Percentiles rank a stretch among this genome's conserved stretches.
Conservation (phyloP, 495 filamentous ascomycete species). For the Astrocystis sublimbata region DNA sequence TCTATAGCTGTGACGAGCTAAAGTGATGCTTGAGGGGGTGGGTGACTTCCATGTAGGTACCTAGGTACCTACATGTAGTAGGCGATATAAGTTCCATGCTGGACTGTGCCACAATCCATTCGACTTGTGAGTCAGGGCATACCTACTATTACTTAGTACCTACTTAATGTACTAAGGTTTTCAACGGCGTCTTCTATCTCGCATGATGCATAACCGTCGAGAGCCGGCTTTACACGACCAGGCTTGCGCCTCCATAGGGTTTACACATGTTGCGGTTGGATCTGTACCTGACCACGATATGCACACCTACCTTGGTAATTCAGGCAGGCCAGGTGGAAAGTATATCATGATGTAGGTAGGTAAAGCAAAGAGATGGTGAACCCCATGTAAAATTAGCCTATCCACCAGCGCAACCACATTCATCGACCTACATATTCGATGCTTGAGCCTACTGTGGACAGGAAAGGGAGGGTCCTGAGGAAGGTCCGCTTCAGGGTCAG, state of each 20-base stretch:
- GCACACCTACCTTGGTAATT: background rate
- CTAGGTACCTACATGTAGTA: too few species aligned
- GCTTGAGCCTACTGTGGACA: slow-evolving; percentile 1
- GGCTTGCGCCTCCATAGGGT: background rate
- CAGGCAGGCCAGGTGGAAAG: background rate
- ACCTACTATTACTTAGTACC: too few species aligned
- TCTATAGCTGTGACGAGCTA: background rate
- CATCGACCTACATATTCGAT: slow-evolving; percentile 14
- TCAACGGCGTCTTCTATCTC: slow-evolving; percentile 8
- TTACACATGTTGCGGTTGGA: too few species aligned
- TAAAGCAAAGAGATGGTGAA: background rate
- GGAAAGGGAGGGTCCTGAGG: background rate
- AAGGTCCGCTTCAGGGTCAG: background rate
- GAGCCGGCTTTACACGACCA: background rate
- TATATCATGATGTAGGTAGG: background rate
- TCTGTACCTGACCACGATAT: too few species aligned
- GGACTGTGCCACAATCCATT: slow-evolving; percentile 4
- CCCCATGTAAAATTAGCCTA: background rate
- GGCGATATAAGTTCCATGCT: background rate
- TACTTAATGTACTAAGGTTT: background rate
- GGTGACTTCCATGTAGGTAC: too few species aligned
- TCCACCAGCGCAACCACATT: slow-evolving; percentile 15
- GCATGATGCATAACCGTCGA: slow-evolving; percentile 2
- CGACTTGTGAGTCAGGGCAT: too few species aligned
- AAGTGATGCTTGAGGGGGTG: background rate